A percentile compares a stretch with the other conserved stretches of the same genome.
Conservation (phyloP, 140 eudicot genomes). For the Bidens hawaiensis region DNA sequence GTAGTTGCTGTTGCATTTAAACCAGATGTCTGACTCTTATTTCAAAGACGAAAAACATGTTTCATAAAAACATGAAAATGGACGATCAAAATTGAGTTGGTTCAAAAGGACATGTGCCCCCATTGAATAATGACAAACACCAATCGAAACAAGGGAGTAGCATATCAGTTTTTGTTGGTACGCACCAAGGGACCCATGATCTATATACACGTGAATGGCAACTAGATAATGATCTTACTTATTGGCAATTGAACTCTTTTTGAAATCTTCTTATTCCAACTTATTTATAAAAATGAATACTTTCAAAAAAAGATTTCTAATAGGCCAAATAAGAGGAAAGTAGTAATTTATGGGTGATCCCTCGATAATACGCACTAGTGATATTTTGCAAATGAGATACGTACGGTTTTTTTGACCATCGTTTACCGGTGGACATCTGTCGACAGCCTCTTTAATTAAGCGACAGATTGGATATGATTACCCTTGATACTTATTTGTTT, state of each 20-base stretch:
- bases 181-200: background rate
- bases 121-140: background rate
- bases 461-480: no score
- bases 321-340: no score
- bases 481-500: no score
- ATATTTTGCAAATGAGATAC: no score
- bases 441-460: no score
- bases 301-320: no score
- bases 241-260: background rate
- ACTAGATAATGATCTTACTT: background rate
- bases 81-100: background rate
- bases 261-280: no score
- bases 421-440: no score
- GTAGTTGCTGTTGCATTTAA: background rate
- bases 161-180: background rate
- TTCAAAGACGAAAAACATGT: background rate
- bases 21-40: background rate
- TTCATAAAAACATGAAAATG: background rate
- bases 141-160: background rate
- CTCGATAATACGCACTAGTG: no score
- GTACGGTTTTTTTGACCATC: no score
- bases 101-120: slow-evolving; percentile 2
- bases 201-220: background rate
- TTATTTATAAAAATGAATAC: no score
- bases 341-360: no score